Conservation (phyloP, 2,329 filamentous ascomycete species). For the Claviceps pazoutovae region DNA sequence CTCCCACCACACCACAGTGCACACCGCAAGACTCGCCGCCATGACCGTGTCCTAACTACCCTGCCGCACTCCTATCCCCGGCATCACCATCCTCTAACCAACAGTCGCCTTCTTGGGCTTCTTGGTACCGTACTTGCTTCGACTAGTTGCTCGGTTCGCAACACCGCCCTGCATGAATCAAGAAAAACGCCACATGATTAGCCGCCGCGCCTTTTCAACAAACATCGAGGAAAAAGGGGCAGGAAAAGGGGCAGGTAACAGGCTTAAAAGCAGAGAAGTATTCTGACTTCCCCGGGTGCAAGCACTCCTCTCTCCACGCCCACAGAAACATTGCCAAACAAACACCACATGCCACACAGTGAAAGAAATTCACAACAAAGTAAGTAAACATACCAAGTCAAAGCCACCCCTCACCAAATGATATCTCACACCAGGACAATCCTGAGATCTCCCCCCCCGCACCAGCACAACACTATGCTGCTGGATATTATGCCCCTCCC, state of each 20-base stretch:
- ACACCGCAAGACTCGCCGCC: no score
- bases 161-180: slow-evolving; percentile 61
- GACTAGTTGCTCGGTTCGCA: slow-evolving; percentile 63
- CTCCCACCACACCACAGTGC: no score
- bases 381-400: slow-evolving; percentile 61
- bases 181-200: background rate
- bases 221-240: background rate
- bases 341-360: background rate
- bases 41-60: no score
- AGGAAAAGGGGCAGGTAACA: background rate
- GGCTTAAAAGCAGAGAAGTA: background rate
- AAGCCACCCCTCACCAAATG: slow-evolving; percentile 81
- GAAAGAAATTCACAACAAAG: background rate
- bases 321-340: no score
- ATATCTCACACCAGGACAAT: slow-evolving; percentile 97
- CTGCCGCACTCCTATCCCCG: no score
- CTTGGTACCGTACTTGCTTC: slow-evolving; percentile 97
- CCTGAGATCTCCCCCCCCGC: slow-evolving; percentile 82
- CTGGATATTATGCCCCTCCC: slow-evolving; percentile 97
- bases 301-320: no score
- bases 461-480: slow-evolving; percentile 96
- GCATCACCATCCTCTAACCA: slow-evolving; percentile 17
- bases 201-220: background rate
- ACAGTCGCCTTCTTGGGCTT: slow-evolving; percentile 77
- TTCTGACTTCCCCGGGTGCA: no score